Base-by-base conservation (phyloP, 2,329 filamentous ascomycete genomes). In the Orbilia quercus region DNA sequence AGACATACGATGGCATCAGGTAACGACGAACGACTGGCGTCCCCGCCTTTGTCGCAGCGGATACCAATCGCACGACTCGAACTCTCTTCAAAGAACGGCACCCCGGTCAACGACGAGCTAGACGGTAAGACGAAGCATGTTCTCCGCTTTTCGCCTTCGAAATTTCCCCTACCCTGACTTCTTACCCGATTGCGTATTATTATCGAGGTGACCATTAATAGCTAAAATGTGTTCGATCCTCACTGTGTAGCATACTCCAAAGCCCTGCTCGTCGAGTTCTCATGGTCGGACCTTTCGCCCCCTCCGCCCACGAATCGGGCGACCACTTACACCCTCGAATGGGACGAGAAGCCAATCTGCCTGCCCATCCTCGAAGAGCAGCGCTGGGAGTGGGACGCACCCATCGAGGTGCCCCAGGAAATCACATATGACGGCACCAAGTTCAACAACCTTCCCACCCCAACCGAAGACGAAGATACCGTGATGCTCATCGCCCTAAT, bases 51-150 rank as follows among this genome's bases (percentile, higher is more conserved):
- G 34, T 65, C 69, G 20, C 69, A 73, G 69, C 69, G 69, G 47
- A 73, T 73, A 60, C 69, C 69, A 51, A 73, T 73, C 60, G 69
- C 69, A 54, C 59, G 69, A 57, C 62, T 73, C 22, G 69, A 73
- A 34, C 69, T 73, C 25, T 65, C 69, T 4, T 73, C 69, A 7
- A 73, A 73, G 60, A 73, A 65, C 18, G 60, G 59, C n/a, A 34
- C 59, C 38, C 59, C 69, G 23, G 69, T 73, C 38, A 73, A 65
- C 40, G 69, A 73, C 60, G 69, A 73, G 44, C 55, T 73, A 20
- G 69, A 73, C 22, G 69, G 66, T 71, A 71, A 58, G 40, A 50
- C 28, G 28, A 31, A 31, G 28, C 28, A n/a, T n/a, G n/a, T n/a
- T 31, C 9, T 31, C 9, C 28, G 5, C 28, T 31, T 31, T 31